A percentile compares a stretch with the other conserved stretches of the same genome.
These are phyloP conservation scores for Cudoniella acicularis DNA, from an alignment of 495 filamentous ascomycete species.

Conservation along the genomic window DNA sequence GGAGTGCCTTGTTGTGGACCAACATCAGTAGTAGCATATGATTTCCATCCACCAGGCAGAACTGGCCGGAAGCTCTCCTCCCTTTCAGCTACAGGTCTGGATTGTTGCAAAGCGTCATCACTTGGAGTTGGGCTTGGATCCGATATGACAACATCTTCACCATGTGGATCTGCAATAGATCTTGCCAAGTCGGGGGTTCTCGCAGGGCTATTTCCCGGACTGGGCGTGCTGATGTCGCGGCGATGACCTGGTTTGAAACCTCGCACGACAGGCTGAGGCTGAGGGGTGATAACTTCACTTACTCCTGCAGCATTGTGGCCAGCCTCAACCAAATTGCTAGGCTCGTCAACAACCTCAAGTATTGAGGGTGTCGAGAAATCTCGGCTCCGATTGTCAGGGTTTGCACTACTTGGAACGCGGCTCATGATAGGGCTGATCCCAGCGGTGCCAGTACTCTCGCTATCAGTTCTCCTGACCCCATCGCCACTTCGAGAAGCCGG, in stretches of 20 bases:
- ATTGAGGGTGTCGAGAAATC: constrained; percentile 54
- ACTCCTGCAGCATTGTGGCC: not conserved
- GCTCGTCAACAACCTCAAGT: constrained; percentile 48
- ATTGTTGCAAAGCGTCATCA: constrained; percentile 6
- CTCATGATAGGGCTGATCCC: constrained; percentile 68
- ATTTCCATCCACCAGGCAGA: constrained; percentile 63
- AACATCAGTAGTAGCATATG: constrained; percentile 48
- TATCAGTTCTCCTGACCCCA: constrained; percentile 56
- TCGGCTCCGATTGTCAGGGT: constrained; percentile 20
- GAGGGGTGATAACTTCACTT: not conserved
- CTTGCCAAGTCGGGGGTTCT: constrained; percentile 50
- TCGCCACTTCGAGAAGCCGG: constrained; percentile 46
- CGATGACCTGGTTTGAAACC: constrained; percentile 54
- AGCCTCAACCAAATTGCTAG: constrained; percentile 13
- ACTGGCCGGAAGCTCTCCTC: constrained; percentile 50
- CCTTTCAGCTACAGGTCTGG: constrained; percentile 22
- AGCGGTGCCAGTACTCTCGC: constrained; percentile 53
- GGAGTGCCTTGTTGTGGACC: constrained; percentile 23
- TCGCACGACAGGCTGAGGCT: constrained; percentile 17
- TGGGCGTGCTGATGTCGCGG: constrained; percentile 58
- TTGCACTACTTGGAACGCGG: constrained; percentile 38
- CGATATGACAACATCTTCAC: constrained; percentile 37
- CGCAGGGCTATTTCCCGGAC: constrained; percentile 59
- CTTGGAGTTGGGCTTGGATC: not conserved
- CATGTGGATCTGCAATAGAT: constrained; percentile 33